Evolutionary conservation across 306 rosid species (phyloP).

Genomic region (Prunus salicina): DNA sequence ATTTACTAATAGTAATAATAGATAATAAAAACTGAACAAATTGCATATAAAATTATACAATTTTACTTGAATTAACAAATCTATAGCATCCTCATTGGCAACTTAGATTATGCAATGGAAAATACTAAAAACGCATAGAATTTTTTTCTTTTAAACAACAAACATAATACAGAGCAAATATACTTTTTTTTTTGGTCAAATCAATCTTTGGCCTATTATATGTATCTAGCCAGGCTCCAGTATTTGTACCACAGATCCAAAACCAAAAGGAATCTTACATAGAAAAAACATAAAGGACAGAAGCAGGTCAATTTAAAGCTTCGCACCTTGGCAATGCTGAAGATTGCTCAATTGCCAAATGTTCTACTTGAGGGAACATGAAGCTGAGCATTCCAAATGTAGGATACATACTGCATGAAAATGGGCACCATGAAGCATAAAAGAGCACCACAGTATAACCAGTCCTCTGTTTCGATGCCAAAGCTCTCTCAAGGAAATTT

Average conservation of each 20-base stretch:
- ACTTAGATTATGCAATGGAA: neutral
- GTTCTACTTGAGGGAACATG: conserved; percentile 71
- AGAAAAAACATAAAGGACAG: neutral
- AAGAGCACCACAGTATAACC: conserved; percentile 57
- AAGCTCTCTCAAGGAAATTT: conserved; percentile 44
- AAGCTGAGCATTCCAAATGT: conserved; percentile 57
- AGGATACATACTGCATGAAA: conserved; percentile 48
- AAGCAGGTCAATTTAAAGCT: conserved; percentile 22
- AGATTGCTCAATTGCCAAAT: conserved; percentile 62
- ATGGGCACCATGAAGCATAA: conserved; percentile 75
- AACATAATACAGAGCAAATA: neutral
- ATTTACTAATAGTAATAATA: neutral
- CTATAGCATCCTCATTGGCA: neutral
- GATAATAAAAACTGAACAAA: neutral
- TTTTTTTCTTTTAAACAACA: neutral
- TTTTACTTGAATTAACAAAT: neutral
- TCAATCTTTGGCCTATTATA: neutral
- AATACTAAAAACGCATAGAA: neutral
- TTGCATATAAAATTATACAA: neutral
- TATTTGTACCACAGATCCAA: neutral
- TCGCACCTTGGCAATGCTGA: conserved; percentile 72
- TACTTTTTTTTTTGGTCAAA: neutral
- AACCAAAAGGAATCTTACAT: conserved; percentile 6
- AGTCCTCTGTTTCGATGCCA: conserved; percentile 33
- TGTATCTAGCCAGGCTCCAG: neutral